A percentile compares a stretch with the other conserved stretches of the same genome.
These are phyloP conservation scores for Dendrobium officinale DNA, from an alignment of 106 monocot species.

Conservation along the genomic window DNA sequence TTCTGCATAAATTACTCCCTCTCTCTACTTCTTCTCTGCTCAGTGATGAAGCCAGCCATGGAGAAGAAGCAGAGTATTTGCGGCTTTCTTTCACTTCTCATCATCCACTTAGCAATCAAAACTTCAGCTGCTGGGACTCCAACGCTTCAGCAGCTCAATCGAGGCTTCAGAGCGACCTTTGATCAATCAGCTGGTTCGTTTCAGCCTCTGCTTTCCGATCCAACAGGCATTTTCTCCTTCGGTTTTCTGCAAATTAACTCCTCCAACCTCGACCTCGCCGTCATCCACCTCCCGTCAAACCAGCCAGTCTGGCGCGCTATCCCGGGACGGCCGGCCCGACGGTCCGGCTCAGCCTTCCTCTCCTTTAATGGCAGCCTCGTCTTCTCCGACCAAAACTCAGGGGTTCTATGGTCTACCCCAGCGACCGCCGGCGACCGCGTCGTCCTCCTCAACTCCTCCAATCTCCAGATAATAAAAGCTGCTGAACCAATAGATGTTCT, in stretches of 20 bases:
- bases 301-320: constrained; percentile 44
- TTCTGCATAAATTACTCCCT: neutral
- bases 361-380: constrained; percentile 45
- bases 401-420: constrained; percentile 23
- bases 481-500: constrained; percentile 7
- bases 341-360: constrained; percentile 27
- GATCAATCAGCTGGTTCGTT: constrained; percentile 8
- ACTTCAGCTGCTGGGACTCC: neutral
- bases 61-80: neutral
- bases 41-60: neutral
- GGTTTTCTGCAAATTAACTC: constrained; percentile 42
- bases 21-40: neutral
- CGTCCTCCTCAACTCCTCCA: constrained; percentile 66
- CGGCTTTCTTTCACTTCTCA: neutral
- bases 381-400: constrained; percentile 28
- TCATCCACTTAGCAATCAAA: neutral
- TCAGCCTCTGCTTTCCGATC: constrained; percentile 54
- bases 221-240: constrained; percentile 38
- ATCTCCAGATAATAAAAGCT: constrained; percentile 52
- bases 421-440: constrained; percentile 22
- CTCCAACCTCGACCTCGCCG: constrained; percentile 42
- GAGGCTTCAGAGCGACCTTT: neutral
- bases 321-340: constrained; percentile 9
- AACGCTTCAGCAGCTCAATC: neutral
- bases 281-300: constrained; percentile 53